phyloP scores from a whole-genome alignment of 139 green algal species.

The Pseudopediastrum boryanum region DNA sequence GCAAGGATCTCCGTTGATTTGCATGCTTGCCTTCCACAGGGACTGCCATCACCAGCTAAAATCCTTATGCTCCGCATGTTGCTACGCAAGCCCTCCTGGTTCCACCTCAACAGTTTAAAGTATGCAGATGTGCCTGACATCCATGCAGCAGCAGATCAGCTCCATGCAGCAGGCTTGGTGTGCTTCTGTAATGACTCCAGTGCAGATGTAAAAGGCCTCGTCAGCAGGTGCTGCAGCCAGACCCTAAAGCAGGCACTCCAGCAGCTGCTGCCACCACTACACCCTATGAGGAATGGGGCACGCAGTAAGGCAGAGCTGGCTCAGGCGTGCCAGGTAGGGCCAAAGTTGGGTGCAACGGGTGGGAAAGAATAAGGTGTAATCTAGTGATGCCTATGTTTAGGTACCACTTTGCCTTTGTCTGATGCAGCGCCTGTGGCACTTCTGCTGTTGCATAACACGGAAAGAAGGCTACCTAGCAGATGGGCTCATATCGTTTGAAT shows the following conservation, averaged over 20 bases:
- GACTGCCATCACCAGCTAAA: slow-evolving; percentile 35
- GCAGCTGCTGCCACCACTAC: slow-evolving; percentile 29
- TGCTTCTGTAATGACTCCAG: background rate
- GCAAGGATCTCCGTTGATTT: background rate
- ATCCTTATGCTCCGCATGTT: slow-evolving; percentile 67
- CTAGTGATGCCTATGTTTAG: slow-evolving; percentile 16
- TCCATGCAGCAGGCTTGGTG: slow-evolving; percentile 36
- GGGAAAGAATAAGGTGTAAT: background rate
- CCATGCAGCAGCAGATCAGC: slow-evolving; percentile 12
- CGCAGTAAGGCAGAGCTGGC: background rate
- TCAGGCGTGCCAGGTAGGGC: slow-evolving; percentile 12
- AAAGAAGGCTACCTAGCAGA: background rate
- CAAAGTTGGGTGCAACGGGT: background rate
- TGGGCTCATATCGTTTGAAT: no score
- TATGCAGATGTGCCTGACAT: slow-evolving; percentile 68
- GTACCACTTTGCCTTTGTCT: background rate
- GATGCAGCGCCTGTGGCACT: background rate
- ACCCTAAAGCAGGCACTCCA: slow-evolving; percentile 9
- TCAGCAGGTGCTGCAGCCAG: slow-evolving; percentile 4
- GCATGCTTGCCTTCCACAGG: background rate
- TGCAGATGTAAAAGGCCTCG: slow-evolving; percentile 13
- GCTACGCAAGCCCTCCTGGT: slow-evolving; percentile 62
- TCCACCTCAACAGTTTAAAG: slow-evolving; percentile 41
- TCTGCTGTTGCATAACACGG: background rate
- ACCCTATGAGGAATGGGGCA: background rate